Percentiles rank a stretch among this genome's conserved stretches.
Evolutionary conservation across 106 monocot genomes (phyloP).

Genomic region (Triglochin maritima): DNA sequence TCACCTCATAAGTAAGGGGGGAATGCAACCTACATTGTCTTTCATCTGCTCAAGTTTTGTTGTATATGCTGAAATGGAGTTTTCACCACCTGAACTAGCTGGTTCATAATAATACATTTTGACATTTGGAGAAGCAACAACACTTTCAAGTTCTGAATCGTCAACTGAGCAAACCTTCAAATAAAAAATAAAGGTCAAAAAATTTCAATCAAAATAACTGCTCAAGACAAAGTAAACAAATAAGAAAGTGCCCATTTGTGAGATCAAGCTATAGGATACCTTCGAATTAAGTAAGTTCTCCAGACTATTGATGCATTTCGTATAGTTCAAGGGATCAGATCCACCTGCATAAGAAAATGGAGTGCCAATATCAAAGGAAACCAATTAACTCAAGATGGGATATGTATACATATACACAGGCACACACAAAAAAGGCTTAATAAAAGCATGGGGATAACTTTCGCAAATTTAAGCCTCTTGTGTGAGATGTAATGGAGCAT

Average conservation of each 20-base stretch:
- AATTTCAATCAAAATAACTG: neutral
- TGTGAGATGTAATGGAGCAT: too few relatives aligned
- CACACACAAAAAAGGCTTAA: too few relatives aligned
- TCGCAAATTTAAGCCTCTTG: too few relatives aligned
- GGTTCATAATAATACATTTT: constrained; percentile 66
- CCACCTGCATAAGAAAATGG: constrained; percentile 33
- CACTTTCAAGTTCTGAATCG: constrained; percentile 50
- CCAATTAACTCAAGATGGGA: too few relatives aligned
- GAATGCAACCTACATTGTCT: constrained; percentile 34
- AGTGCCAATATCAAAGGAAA: too few relatives aligned
- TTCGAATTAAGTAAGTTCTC: constrained; percentile 80
- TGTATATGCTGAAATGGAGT: constrained; percentile 15
- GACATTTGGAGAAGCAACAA: constrained; percentile 62
- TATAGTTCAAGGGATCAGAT: constrained; percentile 42
- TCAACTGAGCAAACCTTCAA: constrained; percentile 66
- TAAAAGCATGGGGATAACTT: too few relatives aligned
- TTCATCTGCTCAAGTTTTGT: constrained; percentile 50
- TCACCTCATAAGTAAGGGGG: neutral
- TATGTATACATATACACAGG: too few relatives aligned
- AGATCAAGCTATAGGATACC: constrained; percentile 22
- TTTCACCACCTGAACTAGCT: constrained; percentile 16
- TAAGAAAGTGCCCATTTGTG: neutral
- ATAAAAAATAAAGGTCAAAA: neutral
- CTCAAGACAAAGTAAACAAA: neutral
- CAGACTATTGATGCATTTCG: constrained; percentile 92